Evolutionary conservation across 2,329 filamentous ascomycete species (phyloP), one percentile per base, ranked within the genome.

Genomic region (Exophiala mesophila): DNA sequence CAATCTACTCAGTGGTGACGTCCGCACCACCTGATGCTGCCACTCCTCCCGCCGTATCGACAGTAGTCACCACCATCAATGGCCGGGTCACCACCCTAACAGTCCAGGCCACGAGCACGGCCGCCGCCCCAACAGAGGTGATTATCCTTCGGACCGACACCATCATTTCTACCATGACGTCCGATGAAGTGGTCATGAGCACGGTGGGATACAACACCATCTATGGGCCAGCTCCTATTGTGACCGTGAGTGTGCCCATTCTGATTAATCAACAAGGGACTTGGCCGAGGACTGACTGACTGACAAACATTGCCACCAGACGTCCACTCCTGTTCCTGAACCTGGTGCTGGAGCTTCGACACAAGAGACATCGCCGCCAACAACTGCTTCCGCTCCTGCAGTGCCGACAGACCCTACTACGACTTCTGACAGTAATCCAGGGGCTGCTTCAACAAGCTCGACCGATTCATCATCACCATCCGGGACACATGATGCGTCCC

Each of bases 191-290:
- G 4, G 28, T 48, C n/a, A 36, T 48, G 26, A 48, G 30, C 30
- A 51, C 41, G 2, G 32, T 51, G 9, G 48, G 45, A 7, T 48
- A 35, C 26, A 43, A 44, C 16, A 51, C 48, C 21, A 31, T 51
- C 12, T 37, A 43, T 19, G 45, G 45, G n/a, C 44, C 48, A 26
- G 48, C 44, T 23, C 44, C 44, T 12, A 20, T 15, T 2, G n/a
- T 36, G 17, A 3, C 44, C 15, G 42, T 48, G 31, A 47, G 41
- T 41, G 7, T 26, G 12, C 23, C 12, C 23, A 7, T 6, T 26
- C 6, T 26, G 6, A 26, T 26, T 12, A 12, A 39, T n/a, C n/a
- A n/a, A n/a, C n/a, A n/a, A n/a, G n/a, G n/a, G n/a, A n/a, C n/a
- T n/a, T n/a, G n/a, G n/a, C n/a, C n/a, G n/a, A n/a, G n/a, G n/a